Base-by-base conservation (phyloP, 2,329 filamentous ascomycete genomes). In the Alternaria sp. region DNA sequence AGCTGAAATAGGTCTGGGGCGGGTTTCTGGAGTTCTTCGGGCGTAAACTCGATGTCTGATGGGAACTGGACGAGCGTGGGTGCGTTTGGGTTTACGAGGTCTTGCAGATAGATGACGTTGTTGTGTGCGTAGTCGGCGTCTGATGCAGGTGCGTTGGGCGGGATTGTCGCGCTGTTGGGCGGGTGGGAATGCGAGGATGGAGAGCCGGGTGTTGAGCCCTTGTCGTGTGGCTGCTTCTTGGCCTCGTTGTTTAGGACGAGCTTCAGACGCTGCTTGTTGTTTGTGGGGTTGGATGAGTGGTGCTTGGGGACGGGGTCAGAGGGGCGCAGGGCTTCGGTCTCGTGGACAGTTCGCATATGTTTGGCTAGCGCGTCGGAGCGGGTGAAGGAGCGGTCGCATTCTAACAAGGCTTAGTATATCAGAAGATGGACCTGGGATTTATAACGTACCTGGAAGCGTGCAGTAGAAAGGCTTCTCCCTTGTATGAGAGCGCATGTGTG, bases 401-500 rank as follows among this genome's bases (percentile, higher is more conserved):
- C 95, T 96, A 70, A 11, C 7, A 4, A 11, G 5, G 14, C 8
- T 58, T 51, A 53, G 50, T 13, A 39, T 26, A 13, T 23, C 23
- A 14, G 7, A 2, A 1, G 4, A 11, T 40, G 10, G 17, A 36
- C 13, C 3, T 50, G 4, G 1, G n/a, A 5, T 0, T n/a, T 2
- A 13, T 13, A n/a, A 68, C 84, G 63, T 84, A 96, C 93, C 94
- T 56, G 95, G 95, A 39, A 99, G 80, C 29, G 93, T 91, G 79
- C 95, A 99, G 80, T 97, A 97, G 76, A 98, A 98, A 0, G 95
- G 95, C 80, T 99, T 99, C 83, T 99, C 95, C 73, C 95, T 87
- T 1, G 95, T 99, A 77, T 99, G 95, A 75, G 93, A 97, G 68
- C 95, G 85, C 93, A 99, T 97, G 74, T 99, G 95, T 9, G 95